Base-by-base conservation (phyloP, 2,329 filamentous ascomycete species). In the Diaporthe citri region DNA sequence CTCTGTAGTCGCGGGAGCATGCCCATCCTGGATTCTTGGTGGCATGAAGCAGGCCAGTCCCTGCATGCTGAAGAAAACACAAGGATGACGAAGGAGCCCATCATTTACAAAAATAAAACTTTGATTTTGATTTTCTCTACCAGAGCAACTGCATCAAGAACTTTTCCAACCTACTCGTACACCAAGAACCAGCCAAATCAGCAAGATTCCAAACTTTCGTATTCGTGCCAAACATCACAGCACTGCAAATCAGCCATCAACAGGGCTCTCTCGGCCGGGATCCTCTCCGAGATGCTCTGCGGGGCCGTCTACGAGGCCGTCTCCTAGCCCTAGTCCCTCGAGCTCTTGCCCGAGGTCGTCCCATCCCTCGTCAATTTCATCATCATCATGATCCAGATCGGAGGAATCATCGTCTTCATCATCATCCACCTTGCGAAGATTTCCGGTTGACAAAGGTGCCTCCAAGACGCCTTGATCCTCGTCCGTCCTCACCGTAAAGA, bases 401-500 rank as follows among this genome's bases (percentile, higher is more conserved):
- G 62, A 46, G 9, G 10, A 43, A 7, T 52, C 51, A 2, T 74
- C 46, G 1, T 59, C 57, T 1, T 48, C 51, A 1, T 57, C 41
- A 6, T 36, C 9, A 60, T 20, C 31, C n/a, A n/a, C n/a, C n/a
- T n/a, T n/a, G n/a, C n/a, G n/a, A n/a, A n/a, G n/a, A n/a, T n/a
- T n/a, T 15, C 25, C 25, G 6, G 46, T 3, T 25, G 57, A 48
- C 31, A 64, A 4, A 2, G 28, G 67, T 3, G 43, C 55, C 12
- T 72, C 67, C 20, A 36, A 0, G 1, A 36, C 13, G 5, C 9
- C 25, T 8, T 34, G 15, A 7, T 9, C 52, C 10, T 52, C 69
- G 8, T 15, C 20, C 2, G 48, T 17, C 8, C 28, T 34, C 1
- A 20, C 17, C 12, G 39, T 51, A 22, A 92, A 92, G 81, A 92